phyloP scores from a whole-genome alignment of 192 early-diverging fungal species.

The Pilaira anomala region DNA sequence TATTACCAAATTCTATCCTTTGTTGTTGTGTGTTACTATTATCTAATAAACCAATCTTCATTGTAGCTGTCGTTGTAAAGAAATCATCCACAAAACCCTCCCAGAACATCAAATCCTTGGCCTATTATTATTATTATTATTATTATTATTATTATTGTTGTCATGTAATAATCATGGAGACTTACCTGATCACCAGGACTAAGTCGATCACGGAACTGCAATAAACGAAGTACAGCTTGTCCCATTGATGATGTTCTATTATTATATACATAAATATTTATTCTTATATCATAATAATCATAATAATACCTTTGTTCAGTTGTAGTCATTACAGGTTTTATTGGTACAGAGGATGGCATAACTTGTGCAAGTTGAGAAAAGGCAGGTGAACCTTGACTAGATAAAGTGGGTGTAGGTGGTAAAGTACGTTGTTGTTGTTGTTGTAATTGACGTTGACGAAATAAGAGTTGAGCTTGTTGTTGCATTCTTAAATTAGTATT shows the following conservation, averaged over 20 bases:
- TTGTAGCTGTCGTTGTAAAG: background rate
- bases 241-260: slow-evolving; percentile 4
- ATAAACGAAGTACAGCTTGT: slow-evolving; percentile 24
- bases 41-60: slow-evolving; percentile 2
- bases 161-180: background rate
- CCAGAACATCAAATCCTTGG: slow-evolving; percentile 5
- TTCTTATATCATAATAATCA: background rate
- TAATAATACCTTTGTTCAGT: background rate
- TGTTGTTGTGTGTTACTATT: background rate
- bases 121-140: background rate
- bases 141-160: background rate
- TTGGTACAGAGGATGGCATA: background rate
- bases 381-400: slow-evolving; percentile 15
- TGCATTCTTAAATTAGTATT: background rate
- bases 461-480: background rate
- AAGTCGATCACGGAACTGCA: slow-evolving; percentile 23
- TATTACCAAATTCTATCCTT: slow-evolving; percentile 3
- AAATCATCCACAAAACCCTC: background rate
- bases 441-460: slow-evolving; percentile 1
- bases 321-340: background rate
- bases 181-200: slow-evolving; percentile 1
- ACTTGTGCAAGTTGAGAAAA: slow-evolving; percentile 10
- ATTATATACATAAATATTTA: background rate
- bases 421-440: slow-evolving; percentile 11
- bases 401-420: slow-evolving; percentile 12